Base-by-base conservation (phyloP, 75 land plant species). In the Pseudotsuga menziesii region DNA sequence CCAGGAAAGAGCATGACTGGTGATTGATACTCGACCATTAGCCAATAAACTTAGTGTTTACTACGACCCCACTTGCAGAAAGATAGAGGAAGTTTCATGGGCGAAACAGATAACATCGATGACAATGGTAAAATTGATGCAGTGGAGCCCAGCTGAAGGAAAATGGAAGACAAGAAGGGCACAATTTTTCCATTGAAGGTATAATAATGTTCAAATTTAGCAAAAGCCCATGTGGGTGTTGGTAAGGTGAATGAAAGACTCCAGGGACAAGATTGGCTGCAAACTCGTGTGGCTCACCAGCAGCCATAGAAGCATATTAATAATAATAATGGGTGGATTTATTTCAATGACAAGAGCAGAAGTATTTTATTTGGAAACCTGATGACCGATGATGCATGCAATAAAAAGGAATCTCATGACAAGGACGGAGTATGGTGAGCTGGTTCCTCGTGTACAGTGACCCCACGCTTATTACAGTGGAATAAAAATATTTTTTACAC, bases 231-330 rank as follows among this genome's bases (percentile, higher is more conserved):
- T 63, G 14, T 3, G 39, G 35, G 69, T 16, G 16, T 4, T 29
- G 19, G 35, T 64, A 36, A 32, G 39, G 35, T 35, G 20, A 36
- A 32, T 35, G 12, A 44, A 44, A 69, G 44, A 20, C 25, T n/a
- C 2, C 11, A 48, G 54, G 44, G 25, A 29, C 72, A 69, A 44
- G n/a, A 69, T 69, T 69, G 54, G 48, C 72, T 69, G 72, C 52
- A 69, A 69, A 20, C 72, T 23, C 72, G 72, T 69, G 72, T 41
- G 72, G 52, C 3, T 20, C 2, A 69, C 7, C 72, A 41, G 72
- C 17, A 6, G 48, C 1, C 52, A 36, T 6, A 4, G 23, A 36
- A 39, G 39, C 20, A 17, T 69, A 36, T 39, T 69, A 36, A 69
- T 41, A 36, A 69, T 41, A 36, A 69, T 41, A 35, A 67, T 67